phyloP scores from a whole-genome alignment of 768 basidiomycete species.

The Collybiopsis confluens region DNA sequence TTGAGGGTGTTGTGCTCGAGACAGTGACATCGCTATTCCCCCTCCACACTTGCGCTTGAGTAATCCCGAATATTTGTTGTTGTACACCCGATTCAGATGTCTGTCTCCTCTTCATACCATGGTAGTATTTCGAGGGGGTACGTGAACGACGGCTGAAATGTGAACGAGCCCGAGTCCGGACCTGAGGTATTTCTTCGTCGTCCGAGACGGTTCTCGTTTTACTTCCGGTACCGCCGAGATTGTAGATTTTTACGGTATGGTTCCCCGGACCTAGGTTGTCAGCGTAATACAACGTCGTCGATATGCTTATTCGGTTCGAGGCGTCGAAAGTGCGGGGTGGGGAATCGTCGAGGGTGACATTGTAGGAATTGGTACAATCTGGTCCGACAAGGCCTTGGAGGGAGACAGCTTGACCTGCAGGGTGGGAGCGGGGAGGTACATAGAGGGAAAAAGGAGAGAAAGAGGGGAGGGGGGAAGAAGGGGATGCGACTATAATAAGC shows the following conservation, averaged over 20 bases:
- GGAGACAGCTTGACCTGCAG: background rate
- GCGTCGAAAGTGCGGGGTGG: conserved; percentile 12
- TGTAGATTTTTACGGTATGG: conserved; percentile 29
- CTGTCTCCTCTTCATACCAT: background rate
- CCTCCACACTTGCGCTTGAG: conserved; percentile 25
- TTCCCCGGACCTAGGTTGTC: conserved; percentile 19
- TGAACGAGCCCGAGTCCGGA: too few species aligned
- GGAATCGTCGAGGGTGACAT: conserved; percentile 20
- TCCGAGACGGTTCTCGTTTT: too few species aligned
- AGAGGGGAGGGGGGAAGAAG: too few species aligned
- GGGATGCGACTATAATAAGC: too few species aligned
- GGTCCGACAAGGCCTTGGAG: conserved; percentile 33
- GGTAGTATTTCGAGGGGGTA: background rate
- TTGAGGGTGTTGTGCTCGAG: background rate
- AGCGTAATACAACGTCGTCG: conserved; percentile 18
- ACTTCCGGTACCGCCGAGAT: too few species aligned
- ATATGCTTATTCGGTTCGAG: conserved; percentile 12
- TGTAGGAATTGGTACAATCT: conserved; percentile 14
- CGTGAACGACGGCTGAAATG: conserved; percentile 12
- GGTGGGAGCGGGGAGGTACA: background rate
- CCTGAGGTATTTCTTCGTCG: too few species aligned
- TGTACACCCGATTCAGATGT: background rate
- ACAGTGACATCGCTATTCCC: background rate
- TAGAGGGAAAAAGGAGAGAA: too few species aligned
- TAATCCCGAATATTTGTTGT: conserved; percentile 20